Percentiles rank a stretch among this genome's conserved stretches.
Conservation (phyloP, 1,284 basidiomycete species). For the Moesziomyces parantarcticus region DNA sequence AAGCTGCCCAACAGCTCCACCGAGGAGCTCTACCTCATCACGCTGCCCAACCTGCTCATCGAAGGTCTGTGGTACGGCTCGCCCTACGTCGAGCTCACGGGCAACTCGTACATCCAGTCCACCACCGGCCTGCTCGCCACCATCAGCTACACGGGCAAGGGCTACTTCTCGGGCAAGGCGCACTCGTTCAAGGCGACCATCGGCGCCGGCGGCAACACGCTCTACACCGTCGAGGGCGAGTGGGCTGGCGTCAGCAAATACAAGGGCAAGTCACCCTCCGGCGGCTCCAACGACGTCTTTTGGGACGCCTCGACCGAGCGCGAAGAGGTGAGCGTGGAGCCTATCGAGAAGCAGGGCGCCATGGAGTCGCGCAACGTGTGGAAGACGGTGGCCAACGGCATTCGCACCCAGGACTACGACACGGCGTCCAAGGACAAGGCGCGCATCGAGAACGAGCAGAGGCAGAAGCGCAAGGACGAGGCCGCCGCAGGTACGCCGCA, state of each 20-base stretch:
- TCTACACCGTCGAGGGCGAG: slow-evolving; percentile 82
- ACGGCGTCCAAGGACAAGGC: slow-evolving; percentile 88
- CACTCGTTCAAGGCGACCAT: slow-evolving; percentile 90
- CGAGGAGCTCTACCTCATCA: slow-evolving; percentile 81
- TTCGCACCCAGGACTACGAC: slow-evolving; percentile 90
- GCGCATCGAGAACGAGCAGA: slow-evolving; percentile 93
- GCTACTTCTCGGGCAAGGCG: slow-evolving; percentile 89
- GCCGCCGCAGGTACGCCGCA: slow-evolving; percentile 78
- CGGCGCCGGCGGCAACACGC: slow-evolving; percentile 70
- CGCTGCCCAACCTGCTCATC: slow-evolving; percentile 74
- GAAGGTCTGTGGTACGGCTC: slow-evolving; percentile 70
- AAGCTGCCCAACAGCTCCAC: slow-evolving; percentile 74
- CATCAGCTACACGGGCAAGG: slow-evolving; percentile 88
- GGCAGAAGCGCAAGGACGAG: slow-evolving; percentile 88
- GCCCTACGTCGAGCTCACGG: slow-evolving; percentile 88
- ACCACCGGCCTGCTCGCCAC: slow-evolving; percentile 78
- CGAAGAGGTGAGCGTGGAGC: slow-evolving; percentile 78
- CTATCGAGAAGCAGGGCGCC: slow-evolving; percentile 77
- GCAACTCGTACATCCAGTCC: slow-evolving; percentile 84
- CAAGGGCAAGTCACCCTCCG: slow-evolving; percentile 52
- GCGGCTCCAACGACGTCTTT: slow-evolving; percentile 69
- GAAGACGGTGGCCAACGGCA: slow-evolving; percentile 88
- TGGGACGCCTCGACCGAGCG: slow-evolving; percentile 71
- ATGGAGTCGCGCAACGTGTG: slow-evolving; percentile 90
- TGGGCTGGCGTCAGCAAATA: slow-evolving; percentile 81